A percentile compares a stretch with the other conserved stretches of the same genome.
These are phyloP conservation scores for Cercospora sp. DNA, from an alignment of 2,329 filamentous ascomycete genomes.

Conservation along the genomic window DNA sequence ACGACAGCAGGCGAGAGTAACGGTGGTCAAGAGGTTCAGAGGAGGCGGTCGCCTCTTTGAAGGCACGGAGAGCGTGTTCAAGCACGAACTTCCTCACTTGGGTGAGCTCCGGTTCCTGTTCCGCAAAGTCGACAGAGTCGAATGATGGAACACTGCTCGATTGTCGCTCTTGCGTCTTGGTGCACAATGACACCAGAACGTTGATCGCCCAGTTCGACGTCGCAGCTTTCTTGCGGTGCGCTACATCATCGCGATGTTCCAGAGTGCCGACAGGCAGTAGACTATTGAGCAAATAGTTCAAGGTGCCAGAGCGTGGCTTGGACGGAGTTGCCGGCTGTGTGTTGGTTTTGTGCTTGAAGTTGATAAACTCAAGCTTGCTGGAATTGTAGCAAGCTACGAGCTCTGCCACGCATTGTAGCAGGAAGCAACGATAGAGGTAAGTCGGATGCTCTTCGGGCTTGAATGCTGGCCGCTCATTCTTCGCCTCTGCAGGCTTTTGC, in stretches of 20 bases:
- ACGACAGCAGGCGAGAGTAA: constrained; percentile 81
- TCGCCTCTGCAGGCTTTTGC: constrained; percentile 36
- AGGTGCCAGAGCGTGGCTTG: constrained; percentile 85
- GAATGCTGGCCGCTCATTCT: constrained; percentile 69
- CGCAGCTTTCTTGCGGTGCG: constrained; percentile 78
- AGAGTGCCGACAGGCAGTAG: constrained; percentile 67
- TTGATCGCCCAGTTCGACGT: constrained; percentile 85
- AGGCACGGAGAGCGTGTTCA: constrained; percentile 87
- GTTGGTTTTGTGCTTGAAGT: constrained; percentile 91
- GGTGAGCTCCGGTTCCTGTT: constrained; percentile 78
- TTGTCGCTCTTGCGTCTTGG: constrained; percentile 81
- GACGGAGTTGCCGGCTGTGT: constrained; percentile 82
- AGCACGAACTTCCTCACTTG: constrained; percentile 95
- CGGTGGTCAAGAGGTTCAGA: constrained; percentile 79
- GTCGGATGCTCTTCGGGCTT: constrained; percentile 92
- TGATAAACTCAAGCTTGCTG: constrained; percentile 98
- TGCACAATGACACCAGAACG: constrained; percentile 81
- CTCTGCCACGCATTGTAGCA: constrained; percentile 88
- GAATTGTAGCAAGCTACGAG: constrained; percentile 88
- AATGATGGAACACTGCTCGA: constrained; percentile 18
- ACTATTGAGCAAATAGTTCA: constrained; percentile 89
- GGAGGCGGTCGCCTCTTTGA: constrained; percentile 80
- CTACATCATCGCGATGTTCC: constrained; percentile 71
- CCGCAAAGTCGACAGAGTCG: constrained; percentile 49
- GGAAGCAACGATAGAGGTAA: constrained; percentile 93